Base-by-base conservation (phyloP, 306 rosid species). In the Quercus engelmannii region DNA sequence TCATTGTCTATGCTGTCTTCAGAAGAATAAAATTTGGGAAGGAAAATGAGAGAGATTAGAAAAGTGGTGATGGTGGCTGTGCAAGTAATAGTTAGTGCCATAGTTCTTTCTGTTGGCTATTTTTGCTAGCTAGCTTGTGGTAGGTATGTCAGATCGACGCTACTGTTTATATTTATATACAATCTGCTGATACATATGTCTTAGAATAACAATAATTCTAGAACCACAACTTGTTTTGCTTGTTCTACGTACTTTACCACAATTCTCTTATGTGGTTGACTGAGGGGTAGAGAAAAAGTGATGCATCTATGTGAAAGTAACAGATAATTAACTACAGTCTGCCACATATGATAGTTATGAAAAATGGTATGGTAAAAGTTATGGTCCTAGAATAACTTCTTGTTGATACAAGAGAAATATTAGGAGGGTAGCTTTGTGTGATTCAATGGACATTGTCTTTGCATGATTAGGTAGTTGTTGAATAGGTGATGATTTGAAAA, bases 21-120 rank as follows among this genome's bases (percentile, higher is more conserved):
- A 54, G 67, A 71, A 30, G 75, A 67, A 56, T 26, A 62, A 73
- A 80, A 61, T 11, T 26, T 74, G 28, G 79, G 81, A 69, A 69
- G 71, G 10, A 81, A 35, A 21, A 81, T 6, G 55, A 79, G n/a
- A 41, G 46, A 41, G 76, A 67, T n/a, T 49, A 85, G 52, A 9
- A 61, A 80, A 25, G 87, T 54, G 33, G 74, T 74, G 26, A 67
- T 8, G 11, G 46, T 2, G 11, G 12, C 9, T 41, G 46, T 41
- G 46, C 46, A 7, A 41, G 46, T 41, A 55, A 77, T 54, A 59
- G 17, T 20, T 1, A 30, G 63, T 38, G 79, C 54, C 85, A 83
- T 76, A 25, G 28, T 76, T 71, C 38, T 17, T 13, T 69, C 5
- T 49, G 61, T 35, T 41, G 21, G 46, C 12, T 8, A 8, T 14